phyloP scores from a whole-genome alignment of 345 rosid genomes.

The Aurinia saxatilis region DNA sequence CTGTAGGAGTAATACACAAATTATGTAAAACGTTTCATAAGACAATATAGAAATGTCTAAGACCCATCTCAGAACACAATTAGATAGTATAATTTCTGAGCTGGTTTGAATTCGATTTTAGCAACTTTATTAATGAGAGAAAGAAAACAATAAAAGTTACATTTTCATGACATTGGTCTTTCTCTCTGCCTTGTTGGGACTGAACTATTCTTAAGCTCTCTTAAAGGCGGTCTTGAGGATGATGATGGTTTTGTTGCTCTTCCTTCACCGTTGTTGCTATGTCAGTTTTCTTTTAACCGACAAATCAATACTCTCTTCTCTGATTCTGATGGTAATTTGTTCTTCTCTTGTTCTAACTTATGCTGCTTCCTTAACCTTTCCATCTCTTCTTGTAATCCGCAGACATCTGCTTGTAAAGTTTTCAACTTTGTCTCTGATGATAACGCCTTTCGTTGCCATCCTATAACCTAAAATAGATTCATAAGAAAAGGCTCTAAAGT shows the following conservation, averaged over 20 bases:
- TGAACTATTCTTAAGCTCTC: conserved; percentile 18
- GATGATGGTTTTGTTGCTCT: conserved; percentile 35
- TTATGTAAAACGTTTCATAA: too few relatives aligned
- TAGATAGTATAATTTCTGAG: too few relatives aligned
- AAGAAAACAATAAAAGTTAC: conserved; percentile 1
- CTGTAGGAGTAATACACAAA: too few relatives aligned
- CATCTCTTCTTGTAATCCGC: conserved; percentile 39
- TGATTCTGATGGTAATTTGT: conserved; percentile 38
- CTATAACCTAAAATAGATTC: conserved; percentile 55
- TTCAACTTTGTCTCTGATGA: conserved; percentile 45
- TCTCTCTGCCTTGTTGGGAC: conserved; percentile 1
- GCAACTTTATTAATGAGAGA: conserved; percentile 4
- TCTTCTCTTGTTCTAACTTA: conserved; percentile 16
- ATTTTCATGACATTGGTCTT: conserved; percentile 19
- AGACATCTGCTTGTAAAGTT: conserved; percentile 39
- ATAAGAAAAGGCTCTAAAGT: background rate
- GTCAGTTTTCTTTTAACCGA: conserved; percentile 49
- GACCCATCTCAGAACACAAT: too few relatives aligned
- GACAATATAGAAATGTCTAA: too few relatives aligned
- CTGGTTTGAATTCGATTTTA: background rate
- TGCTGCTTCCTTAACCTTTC: conserved; percentile 35
- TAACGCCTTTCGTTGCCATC: conserved; percentile 63
- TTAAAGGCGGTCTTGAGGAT: conserved; percentile 14
- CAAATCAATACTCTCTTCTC: conserved; percentile 82
- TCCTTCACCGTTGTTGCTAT: conserved; percentile 24